Base-by-base conservation (phyloP, 176 grass and related monocot species). In the Zoysia japonica region DNA sequence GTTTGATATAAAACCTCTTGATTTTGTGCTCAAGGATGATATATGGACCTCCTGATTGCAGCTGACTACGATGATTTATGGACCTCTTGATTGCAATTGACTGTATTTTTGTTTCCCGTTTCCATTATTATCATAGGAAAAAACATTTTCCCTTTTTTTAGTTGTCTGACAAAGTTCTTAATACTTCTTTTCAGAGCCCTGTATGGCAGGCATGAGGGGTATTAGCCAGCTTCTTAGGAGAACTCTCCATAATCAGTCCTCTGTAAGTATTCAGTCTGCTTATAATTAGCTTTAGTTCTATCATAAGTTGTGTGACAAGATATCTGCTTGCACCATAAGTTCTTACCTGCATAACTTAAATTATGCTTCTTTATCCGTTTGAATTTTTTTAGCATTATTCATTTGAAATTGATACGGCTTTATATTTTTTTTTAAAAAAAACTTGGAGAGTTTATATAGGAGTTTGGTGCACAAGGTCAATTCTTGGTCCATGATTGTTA, bases 171-270 rank as follows among this genome's bases (percentile, higher is more conserved):
- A 39, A 51, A 61, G 19, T 53, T 67, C 5, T 37, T 12, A 7
- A 55, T 54, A 16, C 66, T 68, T 4, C 56, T 49, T 59, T 49
- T 13, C 59, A 89, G 83, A 62, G 17, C 62, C 46, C 87, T 82
- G 37, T 72, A 94, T 97, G 95, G 92, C 91, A 83, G 83, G 81
- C 7, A 67, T 74, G 64, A 88, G 85, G 68, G 69, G 78, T 51
- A 87, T 97, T 84, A 81, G 79, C 73, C 89, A 90, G 83, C 85
- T 97, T 68, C 74, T 97, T 38, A 87, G 77, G 91, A 94, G 81
- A 93, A 75, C 79, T 78, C 64, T 93, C 51, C 77, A 74, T 9
- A 86, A 76, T 49, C 89, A 89, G 59, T 90, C 87, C 42, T 83
- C 86, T 78, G 95, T 97, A 94, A 90, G 92, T 82, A 50, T 35